These are phyloP conservation scores for Scopulariopsis brevicaulis DNA, from an alignment of 2,329 filamentous ascomycete genomes.

Conservation along the genomic window DNA sequence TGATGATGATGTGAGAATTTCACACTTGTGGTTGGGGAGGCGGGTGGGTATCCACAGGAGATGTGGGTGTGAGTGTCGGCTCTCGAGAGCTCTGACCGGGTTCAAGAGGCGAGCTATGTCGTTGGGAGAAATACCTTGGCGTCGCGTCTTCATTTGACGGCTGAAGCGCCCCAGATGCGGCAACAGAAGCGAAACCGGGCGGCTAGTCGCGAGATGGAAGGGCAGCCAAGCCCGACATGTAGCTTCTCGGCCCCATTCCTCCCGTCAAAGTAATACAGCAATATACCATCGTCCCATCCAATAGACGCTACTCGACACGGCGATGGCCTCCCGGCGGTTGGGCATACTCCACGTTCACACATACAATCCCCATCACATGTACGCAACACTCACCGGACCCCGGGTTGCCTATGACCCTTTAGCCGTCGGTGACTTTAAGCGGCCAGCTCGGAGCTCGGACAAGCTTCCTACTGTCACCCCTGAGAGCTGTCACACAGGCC, in stretches of 20 bases:
- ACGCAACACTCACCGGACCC: not conserved
- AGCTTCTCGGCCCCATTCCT: not conserved
- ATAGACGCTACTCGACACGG: too few species aligned
- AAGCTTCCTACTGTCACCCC: not conserved
- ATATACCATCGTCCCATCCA: not conserved
- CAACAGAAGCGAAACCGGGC: not conserved
- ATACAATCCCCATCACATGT: not conserved
- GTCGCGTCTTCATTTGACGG: too few species aligned
- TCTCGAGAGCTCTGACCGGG: too few species aligned
- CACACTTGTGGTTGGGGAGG: not conserved
- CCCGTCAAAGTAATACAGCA: not conserved
- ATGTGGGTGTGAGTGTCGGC: too few species aligned
- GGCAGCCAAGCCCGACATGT: not conserved
- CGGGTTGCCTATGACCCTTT: not conserved
- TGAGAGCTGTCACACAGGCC: not conserved
- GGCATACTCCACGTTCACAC: not conserved
- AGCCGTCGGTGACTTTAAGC: not conserved
- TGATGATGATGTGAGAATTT: not conserved
- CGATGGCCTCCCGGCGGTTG: too few species aligned
- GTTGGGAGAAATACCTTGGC: too few species aligned
- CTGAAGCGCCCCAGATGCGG: not conserved
- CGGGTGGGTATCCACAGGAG: not conserved
- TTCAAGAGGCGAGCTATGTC: too few species aligned
- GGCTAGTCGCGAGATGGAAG: not conserved
- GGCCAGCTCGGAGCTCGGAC: not conserved